These are phyloP conservation scores for Hydnum rufescens DNA, from an alignment of 768 basidiomycete species.

Conservation along the genomic window DNA sequence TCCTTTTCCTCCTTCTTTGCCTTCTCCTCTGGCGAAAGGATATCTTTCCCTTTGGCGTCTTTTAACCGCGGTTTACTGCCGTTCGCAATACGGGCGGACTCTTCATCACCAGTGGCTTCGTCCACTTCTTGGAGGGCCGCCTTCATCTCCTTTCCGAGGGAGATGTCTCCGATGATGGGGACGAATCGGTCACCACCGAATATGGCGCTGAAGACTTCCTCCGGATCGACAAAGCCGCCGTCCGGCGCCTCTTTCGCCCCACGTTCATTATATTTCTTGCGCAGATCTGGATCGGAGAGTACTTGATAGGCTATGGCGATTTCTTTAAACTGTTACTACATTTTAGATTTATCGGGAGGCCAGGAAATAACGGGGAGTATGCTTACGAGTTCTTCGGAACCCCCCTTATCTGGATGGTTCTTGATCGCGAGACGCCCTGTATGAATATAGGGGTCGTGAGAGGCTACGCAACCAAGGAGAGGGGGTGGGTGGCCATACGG, in stretches of 20 bases:
- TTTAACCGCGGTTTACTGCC: slow-evolving; percentile 5
- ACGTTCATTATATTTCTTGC: slow-evolving; percentile 72
- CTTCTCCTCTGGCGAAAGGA: slow-evolving; percentile 41
- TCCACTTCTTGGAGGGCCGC: slow-evolving; percentile 74
- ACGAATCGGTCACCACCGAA: slow-evolving; percentile 78
- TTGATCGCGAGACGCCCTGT: slow-evolving; percentile 71
- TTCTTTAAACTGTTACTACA: slow-evolving; percentile 38
- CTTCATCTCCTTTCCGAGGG: slow-evolving; percentile 83
- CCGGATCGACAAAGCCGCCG: slow-evolving; percentile 71
- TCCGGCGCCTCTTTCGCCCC: slow-evolving; percentile 68
- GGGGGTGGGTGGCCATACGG: slow-evolving; percentile 32
- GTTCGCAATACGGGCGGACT: no score
- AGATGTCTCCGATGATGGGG: slow-evolving; percentile 77
- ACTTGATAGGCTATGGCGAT: slow-evolving; percentile 54
- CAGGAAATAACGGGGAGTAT: slow-evolving; percentile 15
- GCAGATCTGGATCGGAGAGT: slow-evolving; percentile 52
- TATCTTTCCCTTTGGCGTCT: slow-evolving; percentile 12
- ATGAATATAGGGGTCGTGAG: neutral
- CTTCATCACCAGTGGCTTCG: slow-evolving; percentile 27
- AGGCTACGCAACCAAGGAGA: neutral
- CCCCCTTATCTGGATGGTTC: slow-evolving; percentile 76
- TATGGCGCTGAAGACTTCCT: slow-evolving; percentile 44
- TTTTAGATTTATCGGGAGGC: neutral
- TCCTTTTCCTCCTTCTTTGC: slow-evolving; percentile 26
- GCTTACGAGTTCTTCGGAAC: slow-evolving; percentile 52